phyloP scores from a whole-genome alignment of 1,139 yeast genomes.

The Petasospora fabianii region DNA sequence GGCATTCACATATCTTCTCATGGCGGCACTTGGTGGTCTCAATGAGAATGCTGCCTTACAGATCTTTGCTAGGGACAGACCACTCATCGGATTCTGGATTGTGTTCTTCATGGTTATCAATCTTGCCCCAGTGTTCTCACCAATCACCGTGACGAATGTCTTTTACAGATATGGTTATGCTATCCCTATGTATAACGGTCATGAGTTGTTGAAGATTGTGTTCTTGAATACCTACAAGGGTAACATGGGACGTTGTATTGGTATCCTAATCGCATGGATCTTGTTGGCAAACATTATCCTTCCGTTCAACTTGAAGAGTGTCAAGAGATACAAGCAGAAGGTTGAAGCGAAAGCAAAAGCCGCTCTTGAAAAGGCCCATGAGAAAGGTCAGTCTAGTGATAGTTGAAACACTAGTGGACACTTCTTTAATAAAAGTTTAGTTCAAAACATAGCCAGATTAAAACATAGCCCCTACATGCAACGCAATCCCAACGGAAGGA shows the following conservation, averaged over 20 bases:
- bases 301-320: conserved; percentile 37
- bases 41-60: conserved; percentile 42
- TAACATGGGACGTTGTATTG: conserved; percentile 53
- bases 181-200: conserved; percentile 58
- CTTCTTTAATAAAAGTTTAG: no score
- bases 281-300: conserved; percentile 40
- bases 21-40: conserved; percentile 50
- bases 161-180: conserved; percentile 64
- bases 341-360: conserved; percentile 19
- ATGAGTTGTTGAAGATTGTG: conserved; percentile 51
- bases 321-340: conserved; percentile 22
- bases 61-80: conserved; percentile 38
- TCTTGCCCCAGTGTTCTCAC: conserved; percentile 55
- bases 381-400: conserved; percentile 1
- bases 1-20: conserved; percentile 42
- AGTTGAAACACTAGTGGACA: no score
- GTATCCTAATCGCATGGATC: conserved; percentile 57
- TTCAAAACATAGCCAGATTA: no score
- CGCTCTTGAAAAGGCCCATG: conserved; percentile 12
- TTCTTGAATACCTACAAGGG: conserved; percentile 55
- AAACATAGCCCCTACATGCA: no score
- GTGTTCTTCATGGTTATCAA: conserved; percentile 55
- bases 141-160: conserved; percentile 48
- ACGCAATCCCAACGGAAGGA: no score
- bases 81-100: conserved; percentile 59